Conservation (phyloP, 257 asterid genomes). For the Capsicum baccatum region DNA sequence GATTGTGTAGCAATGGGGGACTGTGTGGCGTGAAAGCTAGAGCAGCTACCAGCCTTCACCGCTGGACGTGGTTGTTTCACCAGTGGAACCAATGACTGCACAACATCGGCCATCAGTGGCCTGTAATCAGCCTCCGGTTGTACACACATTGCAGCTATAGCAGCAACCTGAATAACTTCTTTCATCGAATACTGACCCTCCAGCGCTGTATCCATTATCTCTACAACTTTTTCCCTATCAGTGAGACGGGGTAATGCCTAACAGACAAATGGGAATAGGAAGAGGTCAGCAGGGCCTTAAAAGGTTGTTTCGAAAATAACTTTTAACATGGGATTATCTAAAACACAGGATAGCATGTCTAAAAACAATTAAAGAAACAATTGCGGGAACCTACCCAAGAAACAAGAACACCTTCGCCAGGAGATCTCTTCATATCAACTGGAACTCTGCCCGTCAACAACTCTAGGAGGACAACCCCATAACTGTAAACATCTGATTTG, state of each 20-base stretch:
- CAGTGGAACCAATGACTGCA: conserved; percentile 85
- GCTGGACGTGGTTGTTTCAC: conserved; percentile 58
- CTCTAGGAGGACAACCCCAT: conserved; percentile 90
- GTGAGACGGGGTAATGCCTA: conserved; percentile 85
- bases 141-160: conserved; percentile 94
- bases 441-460: conserved; percentile 91
- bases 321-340: not conserved
- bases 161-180: conserved; percentile 88
- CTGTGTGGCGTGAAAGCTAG: conserved; percentile 41
- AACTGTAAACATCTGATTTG: conserved; percentile 94
- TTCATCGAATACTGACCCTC: conserved; percentile 88
- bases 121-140: conserved; percentile 92
- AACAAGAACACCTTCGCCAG: conserved; percentile 86
- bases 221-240: conserved; percentile 77
- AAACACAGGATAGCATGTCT: not conserved
- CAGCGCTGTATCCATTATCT: conserved; percentile 80
- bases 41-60: conserved; percentile 47
- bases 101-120: conserved; percentile 91
- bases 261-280: conserved; percentile 5
- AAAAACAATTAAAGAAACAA: not conserved
- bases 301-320: too few species aligned
- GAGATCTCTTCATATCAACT: conserved; percentile 87
- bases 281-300: not conserved
- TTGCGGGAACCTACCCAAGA: conserved; percentile 69
- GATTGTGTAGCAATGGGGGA: conserved; percentile 39